Base-by-base conservation (phyloP, 2,329 filamentous ascomycete species). In the Colletotrichum lindemuthianum region DNA sequence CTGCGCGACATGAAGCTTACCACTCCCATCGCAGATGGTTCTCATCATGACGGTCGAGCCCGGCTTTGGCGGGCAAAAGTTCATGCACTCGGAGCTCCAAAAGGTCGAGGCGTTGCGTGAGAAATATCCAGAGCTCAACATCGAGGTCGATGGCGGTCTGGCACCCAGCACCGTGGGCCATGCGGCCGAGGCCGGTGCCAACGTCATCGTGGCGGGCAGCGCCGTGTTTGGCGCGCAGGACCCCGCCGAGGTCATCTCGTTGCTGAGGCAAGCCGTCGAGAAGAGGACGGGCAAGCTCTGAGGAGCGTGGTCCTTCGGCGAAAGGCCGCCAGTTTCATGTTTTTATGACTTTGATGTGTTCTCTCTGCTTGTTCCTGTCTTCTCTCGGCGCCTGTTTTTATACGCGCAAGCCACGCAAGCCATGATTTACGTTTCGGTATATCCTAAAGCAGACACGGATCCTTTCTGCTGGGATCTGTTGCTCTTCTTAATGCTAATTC, bases 1-100 rank as follows among this genome's bases (percentile, higher is more conserved):
- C 24, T 33, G 24, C n/a, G 24, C n/a, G 39, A 47, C 36, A 41
- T 10, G 24, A 37, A n/a, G 11, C 47, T 59, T 39, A 59, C 39
- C n/a, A n/a, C 34, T 16, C 47, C 39, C 41, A 40, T 54, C 15
- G 41, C 68, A 97, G 95, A 99, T 99, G 96, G 93, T 97, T 41
- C 88, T 99, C 15, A 87, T 99, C 66, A 99, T 99, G 96, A 99
- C 96, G 1, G 96, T 99, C 47, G 88, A 99, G 79, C 96, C 96
- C 48, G 96, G 96, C 49, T 99, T 99, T 75, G 96, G 96, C 68
- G 96, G 96, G 7, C 96, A 99, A 76, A 97, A 97, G 75, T 99
- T 99, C 84, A 98, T 98, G 93, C 89, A 93, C 11, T 92, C 92
- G 7, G 93, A 97, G 81, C 87, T 99, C 70, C 93, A 95, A 74